A percentile compares a stretch with the other conserved stretches of the same genome.
Conservation (phyloP, 1,139 yeast genomes). For the Debaryomyces sp. region DNA sequence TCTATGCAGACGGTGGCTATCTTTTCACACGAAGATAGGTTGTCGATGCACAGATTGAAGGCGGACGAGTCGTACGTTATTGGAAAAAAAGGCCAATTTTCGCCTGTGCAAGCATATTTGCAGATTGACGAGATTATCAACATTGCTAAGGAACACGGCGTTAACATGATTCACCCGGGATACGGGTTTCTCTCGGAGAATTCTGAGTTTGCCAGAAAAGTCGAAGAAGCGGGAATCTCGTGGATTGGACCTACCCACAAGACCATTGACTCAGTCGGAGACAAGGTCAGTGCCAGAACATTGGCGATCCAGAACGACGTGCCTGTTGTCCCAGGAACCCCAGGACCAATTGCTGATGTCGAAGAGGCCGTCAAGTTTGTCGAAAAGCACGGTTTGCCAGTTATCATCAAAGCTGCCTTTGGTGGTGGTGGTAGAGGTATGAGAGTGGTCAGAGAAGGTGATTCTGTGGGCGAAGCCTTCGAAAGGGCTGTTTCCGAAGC, state of each 20-base stretch:
- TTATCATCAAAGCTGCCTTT: slow-evolving; percentile 96
- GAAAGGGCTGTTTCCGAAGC: slow-evolving; percentile 95
- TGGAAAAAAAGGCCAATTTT: slow-evolving; percentile 84
- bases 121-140: slow-evolving; percentile 94
- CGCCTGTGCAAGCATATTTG: slow-evolving; percentile 96
- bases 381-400: slow-evolving; percentile 86
- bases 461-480: slow-evolving; percentile 89
- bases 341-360: slow-evolving; percentile 87
- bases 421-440: slow-evolving; percentile 99
- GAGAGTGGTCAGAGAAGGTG: slow-evolving; percentile 98
- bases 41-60: slow-evolving; percentile 92
- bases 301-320: slow-evolving; percentile 82
- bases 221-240: slow-evolving; percentile 85
- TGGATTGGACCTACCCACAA: slow-evolving; percentile 95
- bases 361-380: slow-evolving; percentile 83
- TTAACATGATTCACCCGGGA: slow-evolving; percentile 98
- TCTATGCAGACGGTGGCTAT: slow-evolving; percentile 98
- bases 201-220: slow-evolving; percentile 91
- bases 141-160: slow-evolving; percentile 86
- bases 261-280: slow-evolving; percentile 95
- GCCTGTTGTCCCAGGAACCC: slow-evolving; percentile 97
- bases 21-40: slow-evolving; percentile 93
- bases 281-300: slow-evolving; percentile 91
- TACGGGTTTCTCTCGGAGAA: slow-evolving; percentile 96
- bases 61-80: slow-evolving; percentile 93